Base-by-base conservation (phyloP, 1,284 basidiomycete species). In the Puccinia hordei region DNA sequence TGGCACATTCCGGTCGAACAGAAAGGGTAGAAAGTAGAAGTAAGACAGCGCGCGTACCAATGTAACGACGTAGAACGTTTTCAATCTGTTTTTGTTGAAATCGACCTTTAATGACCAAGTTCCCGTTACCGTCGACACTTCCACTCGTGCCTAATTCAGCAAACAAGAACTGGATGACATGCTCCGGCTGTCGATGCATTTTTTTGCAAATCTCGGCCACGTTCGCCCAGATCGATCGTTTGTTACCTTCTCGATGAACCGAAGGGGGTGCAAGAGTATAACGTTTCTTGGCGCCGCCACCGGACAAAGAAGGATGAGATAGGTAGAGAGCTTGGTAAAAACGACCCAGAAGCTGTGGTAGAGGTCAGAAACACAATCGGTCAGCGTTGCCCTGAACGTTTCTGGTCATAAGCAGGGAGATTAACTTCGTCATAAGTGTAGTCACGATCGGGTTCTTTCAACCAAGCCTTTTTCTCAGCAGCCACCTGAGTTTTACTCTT, bases 51-150 rank as follows among this genome's bases (percentile, higher is more conserved):
- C 15, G 24, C 91, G 82, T 85, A 94, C 95, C 92, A 84, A 99
- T 98, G 87, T 99, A 99, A 83, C 94, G 90, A 85, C 96, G 90
- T 83, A 99, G 87, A 12, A 99, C 95, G 86, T 98, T 98, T 87
- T 99, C 97, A 83, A 99, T 92, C 86, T 98, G 95, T 88, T 98
- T 98, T 85, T 96, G 96, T 86, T 95, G 95, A 90, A 98, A 99
- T 82, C 94, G 91, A 85, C 96, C 96, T 86, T 93, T 95, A 89
- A 99, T 98, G 83, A 99, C 93, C 80, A 99, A 89, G 78, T 96
- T 91, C 55, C 93, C 93, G 4, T 91, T 90, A 81, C 95, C 97
- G 84, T 98, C 97, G 72, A 98, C 93, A 72, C 92, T 94, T 81
- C 96, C 96, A 66, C 92, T 95, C 17, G 97, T 99, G 88, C 97